Base-by-base conservation (phyloP, 1,284 basidiomycete species). In the Xerocomus nothofagi region DNA sequence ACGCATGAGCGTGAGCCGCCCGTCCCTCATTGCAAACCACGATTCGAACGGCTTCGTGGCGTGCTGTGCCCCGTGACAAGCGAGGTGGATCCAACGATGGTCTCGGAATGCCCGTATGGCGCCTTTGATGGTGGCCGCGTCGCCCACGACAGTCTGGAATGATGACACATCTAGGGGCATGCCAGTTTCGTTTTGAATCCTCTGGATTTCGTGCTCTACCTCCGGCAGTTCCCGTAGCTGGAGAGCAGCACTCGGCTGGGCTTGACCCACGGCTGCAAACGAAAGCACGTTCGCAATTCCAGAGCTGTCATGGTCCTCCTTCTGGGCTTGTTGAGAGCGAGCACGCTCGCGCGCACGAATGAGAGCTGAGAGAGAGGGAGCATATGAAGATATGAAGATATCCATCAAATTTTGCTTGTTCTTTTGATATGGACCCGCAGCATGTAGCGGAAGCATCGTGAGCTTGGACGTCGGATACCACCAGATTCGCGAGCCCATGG, bases 221-320 rank as follows among this genome's bases (percentile, higher is more conserved):
- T 37, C 27, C 18, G 52, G 37, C 3, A 50, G n/a, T 4, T 34
- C 29, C 0, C 18, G 15, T 5, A 36, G 24, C 3, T 29, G 7
- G 0, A 14, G 17, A 6, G 23, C 29, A 3, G 8, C 12, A 15
- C 34, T 23, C 3, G 50, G 38, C 3, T 2, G 14, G 1, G 17
- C 47, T 9, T 50, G 39, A 20, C 47, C 39, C 9, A 50, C 30
- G 3, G 23, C 29, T 6, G 29, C 47, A n/a, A 49, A 49, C 0
- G 47, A 39, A 9, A 37, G 7, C 5, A 31, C 14, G 6, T 15
- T n/a, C 14, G n/a, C 6, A 5, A 4, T 12, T 24, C 10, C 23
- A 9, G 12, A 21, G 3, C 14, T 14, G 8, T 15, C 12, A 10
- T 14, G 20, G 6, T 6, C 18, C 6, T 10, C 3, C 18, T 10